Evolutionary conservation across 2,329 filamentous ascomycete genomes (phyloP).

Genomic region (Stagonosporopsis vannaccii): DNA sequence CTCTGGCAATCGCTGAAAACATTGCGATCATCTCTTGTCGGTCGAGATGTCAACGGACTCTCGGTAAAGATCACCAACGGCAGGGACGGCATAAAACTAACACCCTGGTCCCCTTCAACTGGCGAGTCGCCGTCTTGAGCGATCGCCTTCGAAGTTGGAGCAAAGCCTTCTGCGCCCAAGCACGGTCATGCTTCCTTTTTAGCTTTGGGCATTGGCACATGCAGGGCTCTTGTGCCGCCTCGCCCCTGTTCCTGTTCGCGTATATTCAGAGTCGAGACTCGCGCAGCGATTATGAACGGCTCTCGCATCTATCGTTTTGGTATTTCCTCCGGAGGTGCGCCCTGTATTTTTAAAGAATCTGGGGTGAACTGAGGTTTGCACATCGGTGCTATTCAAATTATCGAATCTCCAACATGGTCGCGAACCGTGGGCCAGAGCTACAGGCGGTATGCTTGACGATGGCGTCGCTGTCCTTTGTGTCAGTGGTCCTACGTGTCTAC

Average conservation of each 20-base stretch:
- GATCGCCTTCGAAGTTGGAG: slow-evolving; percentile 3
- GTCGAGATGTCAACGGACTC: slow-evolving; percentile 1
- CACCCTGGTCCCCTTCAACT: neutral
- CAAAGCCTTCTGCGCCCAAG: neutral
- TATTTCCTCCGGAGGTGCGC: slow-evolving; percentile 27
- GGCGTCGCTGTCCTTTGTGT: slow-evolving; percentile 50
- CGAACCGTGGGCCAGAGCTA: slow-evolving; percentile 42
- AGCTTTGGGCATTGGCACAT: slow-evolving; percentile 12
- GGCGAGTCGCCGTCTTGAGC: neutral
- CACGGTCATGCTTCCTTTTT: slow-evolving; percentile 4
- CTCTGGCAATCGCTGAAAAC: neutral
- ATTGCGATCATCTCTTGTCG: slow-evolving; percentile 8
- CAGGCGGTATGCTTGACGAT: slow-evolving; percentile 48
- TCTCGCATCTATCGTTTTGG: slow-evolving; percentile 15
- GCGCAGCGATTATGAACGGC: neutral
- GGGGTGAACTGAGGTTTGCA: slow-evolving; percentile 27
- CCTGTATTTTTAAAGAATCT: slow-evolving; percentile 12
- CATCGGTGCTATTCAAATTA: slow-evolving; percentile 5
- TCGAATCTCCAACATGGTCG: slow-evolving; percentile 30
- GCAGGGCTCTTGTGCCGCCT: slow-evolving; percentile 9
- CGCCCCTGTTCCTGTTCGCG: slow-evolving; percentile 11
- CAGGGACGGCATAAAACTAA: slow-evolving; percentile 3
- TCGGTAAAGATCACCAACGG: slow-evolving; percentile 9
- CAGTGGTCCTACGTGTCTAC: slow-evolving; percentile 51
- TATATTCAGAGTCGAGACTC: slow-evolving; percentile 18